Evolutionary conservation across 495 filamentous ascomycete genomes (phyloP).

Genomic region (Neurospora sp.): DNA sequence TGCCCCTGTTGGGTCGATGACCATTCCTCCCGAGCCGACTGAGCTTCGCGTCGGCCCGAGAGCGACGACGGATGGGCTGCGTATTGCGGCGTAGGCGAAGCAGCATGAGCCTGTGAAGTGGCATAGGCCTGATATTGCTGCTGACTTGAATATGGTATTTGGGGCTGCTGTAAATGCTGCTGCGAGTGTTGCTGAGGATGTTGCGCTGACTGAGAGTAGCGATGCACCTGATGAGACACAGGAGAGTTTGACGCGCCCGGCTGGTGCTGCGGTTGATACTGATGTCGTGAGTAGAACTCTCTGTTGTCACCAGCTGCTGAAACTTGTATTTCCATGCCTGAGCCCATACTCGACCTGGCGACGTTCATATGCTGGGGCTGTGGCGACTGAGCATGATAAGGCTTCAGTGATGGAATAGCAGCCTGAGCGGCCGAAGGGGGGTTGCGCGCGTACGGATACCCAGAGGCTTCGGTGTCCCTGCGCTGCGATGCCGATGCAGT

Average conservation of each 20-base stretch:
- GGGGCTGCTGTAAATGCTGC: slow-evolving; percentile 7
- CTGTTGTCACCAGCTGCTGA: slow-evolving; percentile 15
- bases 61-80: slow-evolving; percentile 13
- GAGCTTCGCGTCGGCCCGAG: slow-evolving; percentile 9
- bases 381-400: slow-evolving; percentile 33
- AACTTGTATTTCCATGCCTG: slow-evolving; percentile 22
- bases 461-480: slow-evolving; percentile 24
- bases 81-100: slow-evolving; percentile 19
- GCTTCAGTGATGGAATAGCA: slow-evolving; percentile 39
- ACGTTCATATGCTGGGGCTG: slow-evolving; percentile 27
- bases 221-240: slow-evolving; percentile 30
- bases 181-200: background rate
- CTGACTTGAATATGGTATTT: slow-evolving; percentile 10
- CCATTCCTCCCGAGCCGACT: slow-evolving; percentile 11
- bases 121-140: slow-evolving; percentile 7
- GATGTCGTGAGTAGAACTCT: slow-evolving; percentile 33
- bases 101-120: slow-evolving; percentile 11
- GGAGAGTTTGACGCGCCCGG: slow-evolving; percentile 27
- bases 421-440: slow-evolving; percentile 26
- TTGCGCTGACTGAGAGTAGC: slow-evolving; percentile 27
- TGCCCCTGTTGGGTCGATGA: slow-evolving; percentile 6
- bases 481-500: slow-evolving; percentile 23
- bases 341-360: slow-evolving; percentile 21
- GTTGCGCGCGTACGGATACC: slow-evolving; percentile 29
- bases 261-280: slow-evolving; percentile 24